phyloP scores from a whole-genome alignment of 805 yeast species.

The Saccharomycopsis olivae region DNA sequence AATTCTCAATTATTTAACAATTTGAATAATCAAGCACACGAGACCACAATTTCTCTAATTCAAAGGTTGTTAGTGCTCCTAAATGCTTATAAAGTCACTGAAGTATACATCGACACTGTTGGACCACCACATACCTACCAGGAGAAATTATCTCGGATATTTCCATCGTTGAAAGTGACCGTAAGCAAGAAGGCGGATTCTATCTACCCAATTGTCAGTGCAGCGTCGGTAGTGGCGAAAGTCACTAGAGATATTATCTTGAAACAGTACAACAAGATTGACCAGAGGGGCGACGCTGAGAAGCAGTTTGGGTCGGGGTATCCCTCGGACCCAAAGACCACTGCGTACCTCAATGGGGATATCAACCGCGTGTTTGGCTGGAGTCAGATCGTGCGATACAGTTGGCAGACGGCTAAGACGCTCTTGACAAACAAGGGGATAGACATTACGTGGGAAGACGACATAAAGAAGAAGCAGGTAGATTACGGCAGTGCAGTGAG shows the following conservation, averaged over 20 bases:
- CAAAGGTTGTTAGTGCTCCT: slow-evolving; percentile 38
- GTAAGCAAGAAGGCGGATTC: slow-evolving; percentile 96
- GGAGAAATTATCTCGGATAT: slow-evolving; percentile 53
- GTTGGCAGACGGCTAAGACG: slow-evolving; percentile 91
- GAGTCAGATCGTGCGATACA: slow-evolving; percentile 65
- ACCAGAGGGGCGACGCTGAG: slow-evolving; percentile 21
- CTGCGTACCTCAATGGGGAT: slow-evolving; percentile 53
- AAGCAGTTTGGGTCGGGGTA: slow-evolving; percentile 87
- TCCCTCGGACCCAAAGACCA: slow-evolving; percentile 86
- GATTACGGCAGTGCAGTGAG: slow-evolving; percentile 22
- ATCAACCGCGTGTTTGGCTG: slow-evolving; percentile 80
- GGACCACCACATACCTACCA: slow-evolving; percentile 90
- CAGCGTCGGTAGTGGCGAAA: slow-evolving; percentile 93
- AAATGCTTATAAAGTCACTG: slow-evolving; percentile 33
- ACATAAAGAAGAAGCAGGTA: slow-evolving; percentile 24
- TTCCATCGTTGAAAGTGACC: slow-evolving; percentile 62
- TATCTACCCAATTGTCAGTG: slow-evolving; percentile 80
- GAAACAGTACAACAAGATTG: slow-evolving; percentile 22
- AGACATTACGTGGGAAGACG: slow-evolving; percentile 51
- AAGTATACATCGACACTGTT: slow-evolving; percentile 88
- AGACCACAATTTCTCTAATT: slow-evolving; percentile 76
- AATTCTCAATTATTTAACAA: slow-evolving; percentile 34
- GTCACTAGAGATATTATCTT: slow-evolving; percentile 79
- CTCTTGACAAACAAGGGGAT: slow-evolving; percentile 44
- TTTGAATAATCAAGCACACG: slow-evolving; percentile 93